Percentiles rank a stretch among this genome's conserved stretches.
Conservation (phyloP, 108 stramenopile species). For the Cylindrotheca closterium region DNA sequence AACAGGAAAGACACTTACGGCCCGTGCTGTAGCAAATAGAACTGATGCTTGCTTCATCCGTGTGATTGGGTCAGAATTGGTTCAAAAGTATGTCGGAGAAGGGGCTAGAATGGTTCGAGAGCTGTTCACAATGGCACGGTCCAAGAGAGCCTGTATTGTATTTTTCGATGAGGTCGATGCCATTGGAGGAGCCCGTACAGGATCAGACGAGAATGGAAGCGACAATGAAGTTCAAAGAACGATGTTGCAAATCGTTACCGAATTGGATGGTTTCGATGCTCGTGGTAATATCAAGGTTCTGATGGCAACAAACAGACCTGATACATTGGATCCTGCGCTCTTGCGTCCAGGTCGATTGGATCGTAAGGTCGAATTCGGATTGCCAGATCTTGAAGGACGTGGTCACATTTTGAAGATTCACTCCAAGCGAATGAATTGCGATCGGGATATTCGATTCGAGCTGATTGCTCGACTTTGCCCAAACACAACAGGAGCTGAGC, state of each 20-base stretch:
- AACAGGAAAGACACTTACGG: constrained; percentile 93
- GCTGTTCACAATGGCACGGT: constrained; percentile 97
- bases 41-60: constrained; percentile 99
- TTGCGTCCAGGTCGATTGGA: constrained; percentile 96
- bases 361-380: constrained; percentile 97
- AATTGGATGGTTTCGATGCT: constrained; percentile 97
- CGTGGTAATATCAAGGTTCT: constrained; percentile 99
- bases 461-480: constrained; percentile 97
- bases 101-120: constrained; percentile 99
- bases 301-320: constrained; percentile 96
- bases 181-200: constrained; percentile 87
- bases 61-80: constrained; percentile 95
- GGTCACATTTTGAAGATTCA: constrained; percentile 96
- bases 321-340: constrained; percentile 96
- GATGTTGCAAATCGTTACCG: constrained; percentile 98
- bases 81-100: constrained; percentile 97
- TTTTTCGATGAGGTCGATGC: constrained; percentile 97
- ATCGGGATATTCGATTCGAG: constrained; percentile 98
- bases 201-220: constrained; percentile 79
- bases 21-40: constrained; percentile 95
- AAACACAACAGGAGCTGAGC: constrained; percentile 97
- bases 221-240: constrained; percentile 98
- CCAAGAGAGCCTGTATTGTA: constrained; percentile 95
- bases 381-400: constrained; percentile 95
- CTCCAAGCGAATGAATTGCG: constrained; percentile 97